Evolutionary conservation across 371 early-diverging fungal species (phyloP).

Genomic region (Globomyces sp.): DNA sequence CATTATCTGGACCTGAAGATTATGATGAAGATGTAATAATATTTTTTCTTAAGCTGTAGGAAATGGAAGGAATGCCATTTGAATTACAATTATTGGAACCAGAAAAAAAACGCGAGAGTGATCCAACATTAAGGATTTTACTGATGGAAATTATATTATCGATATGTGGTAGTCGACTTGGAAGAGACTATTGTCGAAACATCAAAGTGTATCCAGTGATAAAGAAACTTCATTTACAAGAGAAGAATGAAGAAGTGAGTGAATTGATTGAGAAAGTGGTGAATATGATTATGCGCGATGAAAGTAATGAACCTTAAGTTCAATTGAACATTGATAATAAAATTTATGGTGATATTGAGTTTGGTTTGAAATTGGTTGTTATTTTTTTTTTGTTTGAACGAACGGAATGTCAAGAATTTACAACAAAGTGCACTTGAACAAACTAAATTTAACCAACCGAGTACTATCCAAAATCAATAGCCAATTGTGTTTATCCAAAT

Average conservation of each 20-base stretch:
- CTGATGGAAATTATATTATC: conserved; percentile 80
- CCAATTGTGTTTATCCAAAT: no score
- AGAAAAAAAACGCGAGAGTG: conserved; percentile 79
- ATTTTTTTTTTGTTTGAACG: no score
- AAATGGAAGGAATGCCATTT: conserved; percentile 91
- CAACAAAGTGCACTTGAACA: no score
- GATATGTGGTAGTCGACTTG: conserved; percentile 69
- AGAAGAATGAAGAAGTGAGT: conserved; percentile 61
- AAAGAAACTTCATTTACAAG: conserved; percentile 72
- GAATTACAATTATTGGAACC: conserved; percentile 84
- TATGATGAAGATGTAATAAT: conserved; percentile 70
- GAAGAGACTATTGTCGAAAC: conserved; percentile 75
- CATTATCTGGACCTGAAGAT: conserved; percentile 90
- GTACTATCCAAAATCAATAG: no score
- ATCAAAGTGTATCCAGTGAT: conserved; percentile 86
- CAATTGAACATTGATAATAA: no score
- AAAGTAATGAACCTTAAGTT: conserved; percentile 27
- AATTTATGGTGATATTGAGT: no score
- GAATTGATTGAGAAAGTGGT: conserved; percentile 77
- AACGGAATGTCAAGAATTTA: no score
- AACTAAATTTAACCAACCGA: no score
- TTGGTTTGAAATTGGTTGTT: no score
- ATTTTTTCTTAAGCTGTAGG: conserved; percentile 40
- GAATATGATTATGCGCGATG: conserved; percentile 81
- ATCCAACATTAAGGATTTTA: conserved; percentile 67